Conservation (phyloP, 352 stramenopile species). For the Globisporangium cylindrosporum region DNA sequence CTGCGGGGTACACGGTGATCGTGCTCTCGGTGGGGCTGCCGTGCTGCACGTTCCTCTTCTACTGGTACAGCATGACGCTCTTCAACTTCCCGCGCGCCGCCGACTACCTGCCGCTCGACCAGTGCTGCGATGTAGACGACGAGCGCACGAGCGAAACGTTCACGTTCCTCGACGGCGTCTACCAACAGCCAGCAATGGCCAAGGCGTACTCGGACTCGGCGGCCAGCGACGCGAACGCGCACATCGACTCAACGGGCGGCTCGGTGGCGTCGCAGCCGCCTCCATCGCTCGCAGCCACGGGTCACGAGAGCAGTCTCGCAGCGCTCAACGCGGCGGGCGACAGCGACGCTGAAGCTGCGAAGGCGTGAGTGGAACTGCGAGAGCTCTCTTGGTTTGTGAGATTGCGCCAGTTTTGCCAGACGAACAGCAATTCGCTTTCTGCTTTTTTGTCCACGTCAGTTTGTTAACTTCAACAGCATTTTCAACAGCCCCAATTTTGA, state of each 20-base stretch:
- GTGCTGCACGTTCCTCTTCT: conserved; percentile 55
- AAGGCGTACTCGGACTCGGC: conserved; percentile 21
- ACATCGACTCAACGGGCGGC: conserved; percentile 19
- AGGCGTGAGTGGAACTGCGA: neutral
- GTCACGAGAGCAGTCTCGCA: conserved; percentile 34
- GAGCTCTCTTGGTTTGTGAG: neutral
- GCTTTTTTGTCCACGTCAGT: neutral
- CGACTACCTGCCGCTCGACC: conserved; percentile 54
- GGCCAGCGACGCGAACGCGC: conserved; percentile 11
- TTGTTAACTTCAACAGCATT: neutral
- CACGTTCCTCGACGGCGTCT: conserved; percentile 64
- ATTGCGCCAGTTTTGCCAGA: neutral
- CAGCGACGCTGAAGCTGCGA: conserved; percentile 16
- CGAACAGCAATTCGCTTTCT: neutral
- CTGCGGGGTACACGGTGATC: conserved; percentile 40
- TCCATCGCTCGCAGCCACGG: conserved; percentile 22
- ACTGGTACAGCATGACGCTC: conserved; percentile 59
- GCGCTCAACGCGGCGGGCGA: conserved; percentile 42
- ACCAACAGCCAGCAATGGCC: conserved; percentile 65
- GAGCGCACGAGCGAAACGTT: conserved; percentile 48
- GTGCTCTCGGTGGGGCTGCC: conserved; percentile 41
- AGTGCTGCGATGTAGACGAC: conserved; percentile 64
- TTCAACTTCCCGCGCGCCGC: conserved; percentile 43
- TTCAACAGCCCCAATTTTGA: neutral
- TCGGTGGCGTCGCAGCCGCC: conserved; percentile 31